Evolutionary conservation across 805 yeast genomes (phyloP).

Genomic region (Candida odintsovae): DNA sequence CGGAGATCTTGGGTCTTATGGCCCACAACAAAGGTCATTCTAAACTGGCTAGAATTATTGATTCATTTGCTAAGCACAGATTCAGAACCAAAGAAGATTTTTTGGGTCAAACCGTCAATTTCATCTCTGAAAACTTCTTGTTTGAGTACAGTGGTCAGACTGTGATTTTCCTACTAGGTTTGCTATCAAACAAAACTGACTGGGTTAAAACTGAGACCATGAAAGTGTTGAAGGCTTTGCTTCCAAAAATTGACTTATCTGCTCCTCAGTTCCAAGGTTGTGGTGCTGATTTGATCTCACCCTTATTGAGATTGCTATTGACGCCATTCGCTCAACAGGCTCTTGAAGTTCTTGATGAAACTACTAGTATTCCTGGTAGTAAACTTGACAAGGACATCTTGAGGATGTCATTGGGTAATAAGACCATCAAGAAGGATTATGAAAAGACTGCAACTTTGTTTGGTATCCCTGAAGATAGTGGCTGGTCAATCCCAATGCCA

Average conservation of each 20-base stretch:
- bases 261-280: constrained; percentile 78
- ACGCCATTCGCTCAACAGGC: constrained; percentile 90
- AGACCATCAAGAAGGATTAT: constrained; percentile 70
- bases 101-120: constrained; percentile 68
- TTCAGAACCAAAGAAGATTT: constrained; percentile 92
- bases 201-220: constrained; percentile 84
- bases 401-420: constrained; percentile 85
- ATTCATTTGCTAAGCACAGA: constrained; percentile 68
- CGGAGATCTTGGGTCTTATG: constrained; percentile 53
- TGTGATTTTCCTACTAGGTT: constrained; percentile 69
- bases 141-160: constrained; percentile 70
- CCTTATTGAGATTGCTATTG: constrained; percentile 68
- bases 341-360: constrained; percentile 81
- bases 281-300: constrained; percentile 94
- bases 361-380: constrained; percentile 80
- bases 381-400: constrained; percentile 87
- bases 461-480: constrained; percentile 92
- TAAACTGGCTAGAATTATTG: constrained; percentile 63
- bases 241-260: constrained; percentile 73
- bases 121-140: constrained; percentile 63
- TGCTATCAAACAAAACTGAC: constrained; percentile 64
- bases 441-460: constrained; percentile 84
- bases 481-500: constrained; percentile 98
- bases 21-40: constrained; percentile 52
- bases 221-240: constrained; percentile 63